These are phyloP conservation scores for Mycena epipterygia DNA, from an alignment of 768 basidiomycete genomes.

Conservation along the genomic window DNA sequence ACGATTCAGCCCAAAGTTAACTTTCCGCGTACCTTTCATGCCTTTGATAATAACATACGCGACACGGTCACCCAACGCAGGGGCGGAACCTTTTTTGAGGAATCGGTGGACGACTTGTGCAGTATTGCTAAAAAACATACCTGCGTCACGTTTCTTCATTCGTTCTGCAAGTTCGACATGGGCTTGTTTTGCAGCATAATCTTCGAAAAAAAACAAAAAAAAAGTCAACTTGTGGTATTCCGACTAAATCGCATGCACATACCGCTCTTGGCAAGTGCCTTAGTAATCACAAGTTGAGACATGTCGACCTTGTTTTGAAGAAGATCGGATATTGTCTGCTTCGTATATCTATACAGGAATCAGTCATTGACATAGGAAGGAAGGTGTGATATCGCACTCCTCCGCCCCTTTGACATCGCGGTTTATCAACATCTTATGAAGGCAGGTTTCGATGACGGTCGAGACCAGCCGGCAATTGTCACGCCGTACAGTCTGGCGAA, in stretches of 20 bases:
- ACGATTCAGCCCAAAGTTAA: not conserved
- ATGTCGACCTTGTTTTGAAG: conserved; percentile 98
- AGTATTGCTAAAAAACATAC: conserved; percentile 51
- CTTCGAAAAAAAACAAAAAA: no score
- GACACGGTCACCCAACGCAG: conserved; percentile 97
- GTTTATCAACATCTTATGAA: conserved; percentile 98
- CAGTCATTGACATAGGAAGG: conserved; percentile 17
- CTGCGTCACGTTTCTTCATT: conserved; percentile 97
- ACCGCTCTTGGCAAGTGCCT: conserved; percentile 93
- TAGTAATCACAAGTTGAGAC: conserved; percentile 99
- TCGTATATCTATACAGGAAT: conserved; percentile 77
- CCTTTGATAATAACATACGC: conserved; percentile 99
- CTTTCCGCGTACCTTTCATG: conserved; percentile 75
- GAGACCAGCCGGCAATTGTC: conserved; percentile 99
- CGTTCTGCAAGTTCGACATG: conserved; percentile 96
- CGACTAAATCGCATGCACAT: conserved; percentile 35
- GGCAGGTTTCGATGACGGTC: conserved; percentile 97
- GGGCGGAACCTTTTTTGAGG: conserved; percentile 82
- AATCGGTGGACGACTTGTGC: not conserved
- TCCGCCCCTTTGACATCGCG: conserved; percentile 95
- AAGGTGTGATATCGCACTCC: conserved; percentile 69
- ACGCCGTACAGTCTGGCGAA: conserved; percentile 89
- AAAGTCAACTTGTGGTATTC: not conserved
- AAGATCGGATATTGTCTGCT: conserved; percentile 93
- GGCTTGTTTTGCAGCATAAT: conserved; percentile 95